These are phyloP conservation scores for Escallonia rubra DNA, from an alignment of 129 eudicot genomes.

Conservation along the genomic window DNA sequence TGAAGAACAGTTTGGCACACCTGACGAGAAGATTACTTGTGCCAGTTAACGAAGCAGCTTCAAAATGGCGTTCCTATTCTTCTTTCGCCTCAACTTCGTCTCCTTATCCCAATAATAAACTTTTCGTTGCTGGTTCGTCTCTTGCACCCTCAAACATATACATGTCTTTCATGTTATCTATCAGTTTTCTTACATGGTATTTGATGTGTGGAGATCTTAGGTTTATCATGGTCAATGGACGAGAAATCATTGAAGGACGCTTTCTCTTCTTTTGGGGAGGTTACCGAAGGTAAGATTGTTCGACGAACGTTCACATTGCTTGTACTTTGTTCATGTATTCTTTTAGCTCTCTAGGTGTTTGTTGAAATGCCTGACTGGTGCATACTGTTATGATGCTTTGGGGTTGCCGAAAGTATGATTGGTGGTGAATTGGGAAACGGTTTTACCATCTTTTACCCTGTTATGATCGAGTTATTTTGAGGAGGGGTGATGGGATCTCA, in stretches of 20 bases:
- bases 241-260: constrained; percentile 69
- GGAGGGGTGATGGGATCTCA: too few species aligned
- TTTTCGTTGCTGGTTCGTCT: constrained; percentile 48
- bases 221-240: constrained; percentile 79
- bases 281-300: constrained; percentile 48
- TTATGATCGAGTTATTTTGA: too few species aligned
- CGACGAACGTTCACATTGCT: too few species aligned
- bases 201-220: constrained; percentile 14
- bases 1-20: too few species aligned
- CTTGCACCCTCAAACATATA: neutral
- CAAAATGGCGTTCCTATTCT: constrained; percentile 14
- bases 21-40: too few species aligned
- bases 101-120: constrained; percentile 40
- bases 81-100: constrained; percentile 6
- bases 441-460: too few species aligned
- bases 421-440: too few species aligned
- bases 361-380: constrained; percentile 39
- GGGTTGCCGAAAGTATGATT: too few species aligned
- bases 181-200: too few species aligned
- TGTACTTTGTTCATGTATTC: neutral
- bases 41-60: constrained; percentile 6
- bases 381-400: too few species aligned
- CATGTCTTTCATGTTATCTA: too few species aligned
- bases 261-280: constrained; percentile 58
- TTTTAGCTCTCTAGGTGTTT: constrained; percentile 22